phyloP scores from a whole-genome alignment of 2,329 filamentous ascomycete genomes.

The Stenocarpella maydis region DNA sequence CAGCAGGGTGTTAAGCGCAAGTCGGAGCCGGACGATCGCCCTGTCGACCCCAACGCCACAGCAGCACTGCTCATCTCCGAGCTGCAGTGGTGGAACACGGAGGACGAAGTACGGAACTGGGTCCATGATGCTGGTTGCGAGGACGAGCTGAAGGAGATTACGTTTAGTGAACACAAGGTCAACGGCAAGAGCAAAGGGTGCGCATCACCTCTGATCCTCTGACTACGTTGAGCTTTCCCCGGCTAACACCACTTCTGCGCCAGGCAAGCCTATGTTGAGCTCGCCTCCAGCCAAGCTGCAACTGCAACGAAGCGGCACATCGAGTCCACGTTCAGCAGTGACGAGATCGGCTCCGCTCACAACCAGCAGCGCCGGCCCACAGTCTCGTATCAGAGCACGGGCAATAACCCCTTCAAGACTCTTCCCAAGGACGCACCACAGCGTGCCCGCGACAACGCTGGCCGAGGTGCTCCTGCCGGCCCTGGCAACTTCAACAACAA shows the following conservation, averaged over 20 bases:
- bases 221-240: too few relatives aligned
- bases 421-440: slow-evolving; percentile 86
- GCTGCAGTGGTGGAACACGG: slow-evolving; percentile 95
- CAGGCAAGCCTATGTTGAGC: slow-evolving; percentile 84
- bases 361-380: slow-evolving; percentile 68
- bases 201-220: slow-evolving; percentile 47
- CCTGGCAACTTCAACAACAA: slow-evolving; percentile 56
- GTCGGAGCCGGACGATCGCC: slow-evolving; percentile 64
- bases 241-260: slow-evolving; percentile 33
- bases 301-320: slow-evolving; percentile 86
- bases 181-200: slow-evolving; percentile 99
- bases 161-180: slow-evolving; percentile 98
- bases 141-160: slow-evolving; percentile 87
- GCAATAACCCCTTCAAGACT: slow-evolving; percentile 88
- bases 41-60: slow-evolving; percentile 67
- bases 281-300: slow-evolving; percentile 82
- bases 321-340: slow-evolving; percentile 63
- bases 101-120: slow-evolving; percentile 94
- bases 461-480: slow-evolving; percentile 56
- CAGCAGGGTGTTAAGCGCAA: slow-evolving; percentile 69
- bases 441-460: slow-evolving; percentile 71
- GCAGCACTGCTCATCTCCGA: slow-evolving; percentile 87
- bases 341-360: slow-evolving; percentile 61
- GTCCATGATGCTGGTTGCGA: slow-evolving; percentile 81
- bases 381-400: slow-evolving; percentile 78